Conservation (phyloP, 768 basidiomycete species). For the Dioszegia aurantiaca region DNA sequence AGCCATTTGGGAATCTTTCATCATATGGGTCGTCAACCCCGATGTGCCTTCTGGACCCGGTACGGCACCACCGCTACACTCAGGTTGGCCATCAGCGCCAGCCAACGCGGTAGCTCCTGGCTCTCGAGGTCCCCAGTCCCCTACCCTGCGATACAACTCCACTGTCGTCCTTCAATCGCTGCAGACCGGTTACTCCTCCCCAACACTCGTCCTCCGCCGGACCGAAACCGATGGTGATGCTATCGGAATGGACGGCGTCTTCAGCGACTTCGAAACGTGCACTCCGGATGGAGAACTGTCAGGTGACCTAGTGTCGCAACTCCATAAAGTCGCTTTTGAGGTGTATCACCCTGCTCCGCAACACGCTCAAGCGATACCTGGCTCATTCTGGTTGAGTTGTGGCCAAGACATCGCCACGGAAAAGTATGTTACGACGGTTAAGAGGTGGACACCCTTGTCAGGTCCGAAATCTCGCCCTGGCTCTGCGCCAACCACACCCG, state of each 20-base stretch:
- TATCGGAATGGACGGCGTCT: slow-evolving; percentile 75
- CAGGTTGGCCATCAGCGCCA: slow-evolving; percentile 87
- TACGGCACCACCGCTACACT: slow-evolving; percentile 75
- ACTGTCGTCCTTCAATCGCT: slow-evolving; percentile 92
- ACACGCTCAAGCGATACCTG: slow-evolving; percentile 20
- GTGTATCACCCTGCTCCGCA: slow-evolving; percentile 29
- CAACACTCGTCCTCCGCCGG: slow-evolving; percentile 87
- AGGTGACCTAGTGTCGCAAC: slow-evolving; percentile 89
- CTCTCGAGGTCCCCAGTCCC: slow-evolving; percentile 63
- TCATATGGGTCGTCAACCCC: slow-evolving; percentile 96
- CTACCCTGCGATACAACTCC: slow-evolving; percentile 94
- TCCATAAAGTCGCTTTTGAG: slow-evolving; percentile 72
- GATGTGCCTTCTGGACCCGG: slow-evolving; percentile 71
- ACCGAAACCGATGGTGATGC: slow-evolving; percentile 86
- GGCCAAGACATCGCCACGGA: slow-evolving; percentile 34
- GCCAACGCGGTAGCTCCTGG: slow-evolving; percentile 75
- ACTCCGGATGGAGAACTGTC: slow-evolving; percentile 73
- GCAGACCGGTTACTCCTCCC: slow-evolving; percentile 88
- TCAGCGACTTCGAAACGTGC: slow-evolving; percentile 60
- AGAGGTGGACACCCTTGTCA: too few species aligned
- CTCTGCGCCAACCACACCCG: too few species aligned
- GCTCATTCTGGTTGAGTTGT: slow-evolving; percentile 41
- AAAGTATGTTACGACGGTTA: too few species aligned
- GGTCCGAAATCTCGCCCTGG: too few species aligned
- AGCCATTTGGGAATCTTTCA: slow-evolving; percentile 60